Evolutionary conservation across 2,329 filamentous ascomycete genomes (phyloP), one percentile per base, ranked within the genome.

Genomic region (Aspergillus vadensis): DNA sequence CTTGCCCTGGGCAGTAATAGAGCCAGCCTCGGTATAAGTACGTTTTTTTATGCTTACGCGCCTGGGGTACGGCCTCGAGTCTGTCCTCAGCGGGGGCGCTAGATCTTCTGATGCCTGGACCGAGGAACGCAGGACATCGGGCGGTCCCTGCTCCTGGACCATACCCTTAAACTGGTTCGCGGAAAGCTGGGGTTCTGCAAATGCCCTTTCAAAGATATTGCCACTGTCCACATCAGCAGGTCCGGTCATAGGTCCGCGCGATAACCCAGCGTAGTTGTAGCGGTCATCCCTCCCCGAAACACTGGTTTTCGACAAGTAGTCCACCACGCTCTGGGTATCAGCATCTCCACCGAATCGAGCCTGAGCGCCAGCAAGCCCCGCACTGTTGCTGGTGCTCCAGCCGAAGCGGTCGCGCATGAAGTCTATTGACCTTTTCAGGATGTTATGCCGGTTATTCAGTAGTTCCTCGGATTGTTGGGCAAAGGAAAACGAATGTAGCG

Each of bases 401-500:
- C 91, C 91, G 77, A 96, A 85, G 65, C 91, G 91, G 73, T 97
- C 92, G 72, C 91, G 90, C 90, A 99, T 96, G 72, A 98, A 97
- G 76, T 98, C 95, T 72, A 97, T 89, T 8, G 93, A 96, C 61
- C 94, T 86, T 78, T 96, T 97, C 70, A 99, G 76, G 36, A 97
- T 90, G 81, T 92, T 96, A 75, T 98, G 93, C 57, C 95, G 89
- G 74, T 87, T 97, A 74, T 97, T 91, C 58, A 98, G 83, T 64
- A 92, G 88, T 64, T 98, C 94, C 72, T 97, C 93, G 3, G 93
- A 94, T 77, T 97, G 93, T 68, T 96, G 91, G 43, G 95, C 92
- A 76, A 99, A 99, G 12, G 94, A 98, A 79, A 99, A 99, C 1
- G 95, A 99, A 77, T 99, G 95, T 50, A 99, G 81, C 5, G 95